phyloP scores from a whole-genome alignment of 2,329 filamentous ascomycete genomes.

The Trichoderma sp. region DNA sequence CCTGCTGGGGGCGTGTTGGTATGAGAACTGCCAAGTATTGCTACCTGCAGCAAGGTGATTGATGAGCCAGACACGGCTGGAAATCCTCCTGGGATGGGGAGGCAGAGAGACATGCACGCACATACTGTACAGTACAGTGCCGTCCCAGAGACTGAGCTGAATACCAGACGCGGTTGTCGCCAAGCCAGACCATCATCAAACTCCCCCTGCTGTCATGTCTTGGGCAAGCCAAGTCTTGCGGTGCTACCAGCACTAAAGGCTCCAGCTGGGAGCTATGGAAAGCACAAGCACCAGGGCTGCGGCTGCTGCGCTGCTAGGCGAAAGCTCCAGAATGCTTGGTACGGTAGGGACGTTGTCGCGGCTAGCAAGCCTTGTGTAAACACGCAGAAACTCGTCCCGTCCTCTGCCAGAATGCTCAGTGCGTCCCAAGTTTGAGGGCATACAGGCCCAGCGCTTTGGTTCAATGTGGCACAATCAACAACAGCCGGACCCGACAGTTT shows the following conservation, averaged over 20 bases:
- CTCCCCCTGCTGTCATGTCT: background rate
- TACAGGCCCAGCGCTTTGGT: background rate
- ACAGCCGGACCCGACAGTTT: slow-evolving; percentile 18
- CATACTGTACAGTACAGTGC: too few species aligned
- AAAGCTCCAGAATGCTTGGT: background rate
- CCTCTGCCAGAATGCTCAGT: background rate
- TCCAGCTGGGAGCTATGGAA: background rate
- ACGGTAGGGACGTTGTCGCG: too few species aligned
- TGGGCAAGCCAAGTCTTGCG: background rate
- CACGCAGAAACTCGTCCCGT: background rate
- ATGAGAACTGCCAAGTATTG: too few species aligned
- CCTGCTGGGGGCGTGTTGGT: background rate
- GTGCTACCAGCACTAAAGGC: background rate
- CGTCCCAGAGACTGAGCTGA: background rate
- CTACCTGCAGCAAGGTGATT: too few species aligned
- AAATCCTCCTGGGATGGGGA: too few species aligned
- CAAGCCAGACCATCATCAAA: background rate
- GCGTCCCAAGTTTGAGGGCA: background rate
- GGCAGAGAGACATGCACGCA: too few species aligned
- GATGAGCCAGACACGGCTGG: background rate
- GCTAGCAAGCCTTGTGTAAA: background rate
- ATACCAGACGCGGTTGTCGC: background rate
- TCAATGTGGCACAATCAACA: slow-evolving; percentile 1
- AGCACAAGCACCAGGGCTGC: background rate
- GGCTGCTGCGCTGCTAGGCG: background rate